phyloP scores from a whole-genome alignment of 192 early-diverging fungal species.

The Coemansia sp. region DNA sequence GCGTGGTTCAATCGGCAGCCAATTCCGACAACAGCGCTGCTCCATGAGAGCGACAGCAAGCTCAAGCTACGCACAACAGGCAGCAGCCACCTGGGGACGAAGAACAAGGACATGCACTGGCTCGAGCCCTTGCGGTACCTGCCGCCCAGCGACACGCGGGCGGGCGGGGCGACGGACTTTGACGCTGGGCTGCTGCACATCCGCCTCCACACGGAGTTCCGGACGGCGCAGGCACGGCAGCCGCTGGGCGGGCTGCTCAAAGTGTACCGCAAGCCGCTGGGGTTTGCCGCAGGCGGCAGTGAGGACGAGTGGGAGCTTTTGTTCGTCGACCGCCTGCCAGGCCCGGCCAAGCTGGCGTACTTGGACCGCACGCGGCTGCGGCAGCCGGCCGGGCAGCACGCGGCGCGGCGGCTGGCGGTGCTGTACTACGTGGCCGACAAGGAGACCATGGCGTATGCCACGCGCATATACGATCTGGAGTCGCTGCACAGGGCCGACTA shows the following conservation, averaged over 20 bases:
- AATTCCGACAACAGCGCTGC: slow-evolving; percentile 49
- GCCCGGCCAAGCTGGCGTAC: slow-evolving; percentile 38
- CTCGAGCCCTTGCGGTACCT: slow-evolving; percentile 41
- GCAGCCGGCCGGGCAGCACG: slow-evolving; percentile 33
- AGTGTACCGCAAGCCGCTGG: slow-evolving; percentile 42
- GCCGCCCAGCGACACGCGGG: not conserved
- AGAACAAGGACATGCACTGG: slow-evolving; percentile 46
- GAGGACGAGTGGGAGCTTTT: slow-evolving; percentile 52
- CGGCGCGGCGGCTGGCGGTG: slow-evolving; percentile 41
- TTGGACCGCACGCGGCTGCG: slow-evolving; percentile 49
- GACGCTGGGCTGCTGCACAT: slow-evolving; percentile 45
- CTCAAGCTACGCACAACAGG: slow-evolving; percentile 33
- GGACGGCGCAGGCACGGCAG: slow-evolving; percentile 26
- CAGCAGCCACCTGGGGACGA: slow-evolving; percentile 21
- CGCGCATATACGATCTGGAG: slow-evolving; percentile 50
- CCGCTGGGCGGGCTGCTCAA: slow-evolving; percentile 50
- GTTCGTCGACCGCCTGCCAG: slow-evolving; percentile 49
- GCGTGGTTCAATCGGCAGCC: slow-evolving; percentile 56
- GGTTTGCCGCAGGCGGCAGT: slow-evolving; percentile 10
- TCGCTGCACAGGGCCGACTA: slow-evolving; percentile 19
- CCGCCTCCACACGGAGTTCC: slow-evolving; percentile 45
- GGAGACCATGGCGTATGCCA: slow-evolving; percentile 34
- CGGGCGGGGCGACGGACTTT: slow-evolving; percentile 27
- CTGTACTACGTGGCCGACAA: slow-evolving; percentile 41
- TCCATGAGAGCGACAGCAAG: slow-evolving; percentile 39